phyloP scores from a whole-genome alignment of 495 filamentous ascomycete species.

The Venustampulla echinocandica region DNA sequence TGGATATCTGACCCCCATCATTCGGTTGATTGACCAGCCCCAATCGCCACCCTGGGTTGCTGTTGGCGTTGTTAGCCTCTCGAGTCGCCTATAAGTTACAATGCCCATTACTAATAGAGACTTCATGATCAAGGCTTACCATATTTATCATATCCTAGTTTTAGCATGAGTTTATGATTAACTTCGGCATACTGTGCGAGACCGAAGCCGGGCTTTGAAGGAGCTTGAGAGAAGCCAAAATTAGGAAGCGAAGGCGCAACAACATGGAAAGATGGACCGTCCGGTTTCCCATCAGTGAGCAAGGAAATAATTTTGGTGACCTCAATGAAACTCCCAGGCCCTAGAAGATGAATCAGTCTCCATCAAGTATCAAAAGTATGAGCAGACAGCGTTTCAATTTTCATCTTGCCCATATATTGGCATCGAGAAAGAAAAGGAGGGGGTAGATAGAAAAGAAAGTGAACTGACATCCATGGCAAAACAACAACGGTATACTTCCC shows the following conservation, averaged over 20 bases:
- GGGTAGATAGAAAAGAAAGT: no score
- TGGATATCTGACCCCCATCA: constrained; percentile 47
- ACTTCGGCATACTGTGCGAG: constrained; percentile 51
- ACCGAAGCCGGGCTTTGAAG: constrained; percentile 47
- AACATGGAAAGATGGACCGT: constrained; percentile 50
- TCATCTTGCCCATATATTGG: neutral
- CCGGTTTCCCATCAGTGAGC: constrained; percentile 33
- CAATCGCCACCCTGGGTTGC: constrained; percentile 64
- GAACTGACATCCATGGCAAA: constrained; percentile 46
- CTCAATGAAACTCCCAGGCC: constrained; percentile 64
- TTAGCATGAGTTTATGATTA: constrained; percentile 54
- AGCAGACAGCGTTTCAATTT: neutral
- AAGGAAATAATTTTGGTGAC: constrained; percentile 53
- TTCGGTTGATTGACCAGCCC: constrained; percentile 54
- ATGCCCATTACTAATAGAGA: neutral
- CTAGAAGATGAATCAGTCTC: neutral
- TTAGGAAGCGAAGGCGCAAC: constrained; percentile 59
- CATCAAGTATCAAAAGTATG: no score
- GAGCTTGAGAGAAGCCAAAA: constrained; percentile 53
- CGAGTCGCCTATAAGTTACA: no score
- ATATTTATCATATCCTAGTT: constrained; percentile 56
- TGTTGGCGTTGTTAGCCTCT: constrained; percentile 13
- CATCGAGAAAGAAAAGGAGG: no score
- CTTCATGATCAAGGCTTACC: constrained; percentile 23
- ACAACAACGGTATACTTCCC: constrained; percentile 47